phyloP scores from a whole-genome alignment of 805 yeast species.

The Starmerella kuoi region DNA sequence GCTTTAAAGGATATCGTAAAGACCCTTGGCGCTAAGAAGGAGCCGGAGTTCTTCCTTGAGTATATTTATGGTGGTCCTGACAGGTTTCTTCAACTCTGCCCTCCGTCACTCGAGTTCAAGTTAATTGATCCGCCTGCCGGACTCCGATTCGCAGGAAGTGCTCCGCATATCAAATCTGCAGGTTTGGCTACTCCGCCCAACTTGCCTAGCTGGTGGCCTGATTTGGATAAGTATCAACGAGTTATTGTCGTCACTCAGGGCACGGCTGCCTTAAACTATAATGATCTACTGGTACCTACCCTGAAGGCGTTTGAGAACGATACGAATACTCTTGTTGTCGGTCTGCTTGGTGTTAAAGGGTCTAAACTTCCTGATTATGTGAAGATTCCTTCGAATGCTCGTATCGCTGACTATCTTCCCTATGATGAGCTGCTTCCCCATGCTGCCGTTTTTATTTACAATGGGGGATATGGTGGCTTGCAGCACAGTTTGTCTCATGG shows the following conservation, averaged over 20 bases:
- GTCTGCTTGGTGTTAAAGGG: not conserved
- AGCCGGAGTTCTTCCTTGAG: not conserved
- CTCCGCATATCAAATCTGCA: not conserved
- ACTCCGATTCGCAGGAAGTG: not conserved
- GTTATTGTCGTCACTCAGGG: conserved; percentile 1
- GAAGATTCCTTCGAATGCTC: not conserved
- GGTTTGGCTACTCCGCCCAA: not conserved
- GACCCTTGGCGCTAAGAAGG: not conserved
- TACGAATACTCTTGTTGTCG: not conserved
- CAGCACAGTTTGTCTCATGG: conserved; percentile 4
- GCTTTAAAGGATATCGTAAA: not conserved
- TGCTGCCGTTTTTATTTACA: not conserved
- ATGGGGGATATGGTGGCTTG: conserved; percentile 2
- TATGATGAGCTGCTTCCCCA: conserved; percentile 2
- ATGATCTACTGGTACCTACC: not conserved
- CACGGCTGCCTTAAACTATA: conserved; percentile 1
- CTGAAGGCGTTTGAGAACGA: not conserved
- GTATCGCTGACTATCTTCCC: not conserved
- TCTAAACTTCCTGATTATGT: not conserved
- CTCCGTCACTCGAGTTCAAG: conserved; percentile 1
- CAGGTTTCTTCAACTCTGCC: conserved; percentile 3
- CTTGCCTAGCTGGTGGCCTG: conserved; percentile 1
- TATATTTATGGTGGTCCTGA: conserved; percentile 1
- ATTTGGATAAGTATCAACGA: not conserved
- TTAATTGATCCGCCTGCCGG: not conserved